Percentiles rank a stretch among this genome's conserved stretches.
phyloP scores from a whole-genome alignment of 2,329 filamentous ascomycete genomes.

The Diplocarpon rosae region DNA sequence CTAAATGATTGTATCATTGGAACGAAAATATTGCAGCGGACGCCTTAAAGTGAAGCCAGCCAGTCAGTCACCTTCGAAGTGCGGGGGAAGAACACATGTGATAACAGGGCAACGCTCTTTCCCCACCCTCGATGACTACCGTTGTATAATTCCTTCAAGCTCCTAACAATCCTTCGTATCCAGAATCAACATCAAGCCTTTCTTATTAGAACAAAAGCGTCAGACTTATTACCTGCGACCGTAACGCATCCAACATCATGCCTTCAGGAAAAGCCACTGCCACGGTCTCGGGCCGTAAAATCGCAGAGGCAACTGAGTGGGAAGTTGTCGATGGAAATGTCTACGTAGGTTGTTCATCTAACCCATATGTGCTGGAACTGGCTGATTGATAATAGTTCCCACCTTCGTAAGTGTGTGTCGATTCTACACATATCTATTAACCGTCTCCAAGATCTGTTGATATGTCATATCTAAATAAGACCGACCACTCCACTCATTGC shows the following conservation, averaged over 20 bases:
- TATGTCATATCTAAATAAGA: conserved; percentile 30
- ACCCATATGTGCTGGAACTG: neutral
- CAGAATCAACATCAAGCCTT: too few relatives aligned
- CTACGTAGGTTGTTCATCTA: conserved; percentile 29
- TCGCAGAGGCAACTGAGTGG: conserved; percentile 36
- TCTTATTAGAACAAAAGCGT: too few relatives aligned
- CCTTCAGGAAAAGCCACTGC: conserved; percentile 27
- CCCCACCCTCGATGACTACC: too few relatives aligned
- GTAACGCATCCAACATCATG: conserved; percentile 29
- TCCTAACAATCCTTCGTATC: too few relatives aligned
- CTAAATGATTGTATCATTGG: too few relatives aligned
- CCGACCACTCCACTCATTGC: conserved; percentile 32
- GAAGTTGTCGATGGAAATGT: conserved; percentile 38
- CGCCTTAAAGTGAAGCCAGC: too few relatives aligned
- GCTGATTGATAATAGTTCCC: conserved; percentile 26
- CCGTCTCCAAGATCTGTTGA: conserved; percentile 28
- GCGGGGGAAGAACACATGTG: too few relatives aligned
- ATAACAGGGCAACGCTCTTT: too few relatives aligned
- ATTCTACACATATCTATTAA: neutral
- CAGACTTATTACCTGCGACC: neutral
- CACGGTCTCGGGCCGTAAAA: conserved; percentile 27
- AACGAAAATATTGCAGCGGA: too few relatives aligned
- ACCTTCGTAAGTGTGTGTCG: conserved; percentile 22
- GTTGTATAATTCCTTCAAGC: too few relatives aligned
- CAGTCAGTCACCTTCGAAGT: too few relatives aligned